These are phyloP conservation scores for Physcomitrium patens DNA, from an alignment of 225 moss, liverwort and hornwort genomes.

Conservation along the genomic window DNA sequence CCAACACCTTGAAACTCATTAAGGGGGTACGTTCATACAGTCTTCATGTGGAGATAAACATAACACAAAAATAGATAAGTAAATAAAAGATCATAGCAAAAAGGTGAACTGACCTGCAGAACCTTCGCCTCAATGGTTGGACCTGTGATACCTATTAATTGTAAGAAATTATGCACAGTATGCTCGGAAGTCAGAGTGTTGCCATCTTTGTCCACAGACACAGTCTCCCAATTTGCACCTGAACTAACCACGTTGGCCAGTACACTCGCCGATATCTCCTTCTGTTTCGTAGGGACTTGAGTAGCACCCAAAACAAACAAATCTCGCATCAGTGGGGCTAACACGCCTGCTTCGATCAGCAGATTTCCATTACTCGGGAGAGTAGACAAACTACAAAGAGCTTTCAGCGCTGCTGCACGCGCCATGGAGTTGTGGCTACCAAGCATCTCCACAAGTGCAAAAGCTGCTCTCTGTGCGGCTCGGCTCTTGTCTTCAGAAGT, in stretches of 20 bases:
- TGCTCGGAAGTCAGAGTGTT: conserved; percentile 62
- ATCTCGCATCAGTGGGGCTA: conserved; percentile 67
- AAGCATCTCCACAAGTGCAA: conserved; percentile 65
- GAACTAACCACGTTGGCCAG: conserved; percentile 64
- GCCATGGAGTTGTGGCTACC: conserved; percentile 50
- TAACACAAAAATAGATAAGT: too few relatives aligned
- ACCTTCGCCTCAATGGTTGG: conserved; percentile 70
- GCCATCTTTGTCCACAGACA: conserved; percentile 63
- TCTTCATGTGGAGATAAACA: too few relatives aligned
- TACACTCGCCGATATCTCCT: conserved; percentile 69
- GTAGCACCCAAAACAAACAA: conserved; percentile 61
- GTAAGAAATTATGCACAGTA: conserved; percentile 64
- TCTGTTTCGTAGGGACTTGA: conserved; percentile 65
- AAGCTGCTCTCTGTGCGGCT: conserved; percentile 49
- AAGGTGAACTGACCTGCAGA: conserved; percentile 51
- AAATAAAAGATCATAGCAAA: not conserved
- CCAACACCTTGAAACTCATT: not conserved
- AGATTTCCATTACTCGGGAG: conserved; percentile 57
- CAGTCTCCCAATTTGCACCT: conserved; percentile 57
- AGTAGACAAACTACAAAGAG: conserved; percentile 57
- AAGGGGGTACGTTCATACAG: too few relatives aligned
- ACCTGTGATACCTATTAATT: conserved; percentile 74
- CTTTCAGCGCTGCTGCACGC: conserved; percentile 59
- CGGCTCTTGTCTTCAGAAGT: conserved; percentile 56
- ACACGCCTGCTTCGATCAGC: conserved; percentile 52